phyloP scores from a whole-genome alignment of 768 basidiomycete genomes.

The Amanita rubescens region DNA sequence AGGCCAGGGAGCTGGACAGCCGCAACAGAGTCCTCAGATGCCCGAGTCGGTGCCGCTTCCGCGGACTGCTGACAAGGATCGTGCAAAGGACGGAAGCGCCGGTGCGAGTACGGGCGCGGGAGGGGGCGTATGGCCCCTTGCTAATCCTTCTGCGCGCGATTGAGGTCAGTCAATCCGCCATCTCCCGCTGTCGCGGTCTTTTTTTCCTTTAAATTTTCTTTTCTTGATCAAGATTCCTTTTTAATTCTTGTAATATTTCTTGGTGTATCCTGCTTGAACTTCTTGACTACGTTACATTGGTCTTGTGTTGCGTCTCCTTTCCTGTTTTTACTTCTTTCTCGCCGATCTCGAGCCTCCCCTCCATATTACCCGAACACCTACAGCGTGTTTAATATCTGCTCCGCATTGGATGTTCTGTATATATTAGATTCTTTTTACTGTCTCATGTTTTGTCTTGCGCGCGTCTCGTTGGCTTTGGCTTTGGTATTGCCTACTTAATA shows the following conservation, averaged over 20 bases:
- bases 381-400: not conserved
- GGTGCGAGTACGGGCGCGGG: slow-evolving; percentile 17
- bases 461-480: not conserved
- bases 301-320: no score
- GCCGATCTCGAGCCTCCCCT: not conserved
- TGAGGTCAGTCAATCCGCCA: slow-evolving; percentile 7
- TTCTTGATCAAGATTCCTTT: not conserved
- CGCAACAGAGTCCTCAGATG: not conserved
- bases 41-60: slow-evolving; percentile 7
- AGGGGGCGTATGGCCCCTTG: slow-evolving; percentile 25
- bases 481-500: not conserved
- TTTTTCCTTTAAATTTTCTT: not conserved
- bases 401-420: not conserved
- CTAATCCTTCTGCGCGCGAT: slow-evolving; percentile 20
- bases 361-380: not conserved
- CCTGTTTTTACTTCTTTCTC: not conserved
- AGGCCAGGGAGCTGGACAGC: not conserved
- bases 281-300: no score
- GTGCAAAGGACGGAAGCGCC: not conserved
- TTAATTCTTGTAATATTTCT: not conserved
- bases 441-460: not conserved
- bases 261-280: not conserved
- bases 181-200: no score
- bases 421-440: not conserved
- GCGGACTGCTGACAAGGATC: slow-evolving; percentile 5